Conservation (phyloP, 2,329 filamentous ascomycete species). For the Aphanocladium album region DNA sequence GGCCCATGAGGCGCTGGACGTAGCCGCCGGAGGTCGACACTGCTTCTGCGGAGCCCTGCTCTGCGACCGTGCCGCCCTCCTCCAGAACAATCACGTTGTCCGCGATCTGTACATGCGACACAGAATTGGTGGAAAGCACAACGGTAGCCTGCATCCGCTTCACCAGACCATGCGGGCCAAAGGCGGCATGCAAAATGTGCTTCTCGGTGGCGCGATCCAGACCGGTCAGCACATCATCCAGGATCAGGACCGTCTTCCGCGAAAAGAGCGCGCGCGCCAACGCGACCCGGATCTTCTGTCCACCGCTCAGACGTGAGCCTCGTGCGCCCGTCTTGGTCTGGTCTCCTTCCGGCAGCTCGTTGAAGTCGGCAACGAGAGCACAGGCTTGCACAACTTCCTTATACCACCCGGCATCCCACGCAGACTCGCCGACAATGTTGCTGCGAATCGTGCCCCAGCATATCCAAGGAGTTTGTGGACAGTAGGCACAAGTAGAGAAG, state of each 20-base stretch:
- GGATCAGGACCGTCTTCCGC: constrained; percentile 3
- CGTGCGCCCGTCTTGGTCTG: constrained; percentile 3
- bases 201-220: constrained; percentile 3
- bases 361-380: constrained; percentile 10
- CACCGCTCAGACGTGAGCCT: constrained; percentile 9
- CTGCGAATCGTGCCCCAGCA: constrained; percentile 2
- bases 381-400: constrained; percentile 2
- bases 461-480: constrained; percentile 10
- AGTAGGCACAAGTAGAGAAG: constrained; percentile 1
- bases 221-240: constrained; percentile 11
- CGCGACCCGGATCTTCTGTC: constrained; percentile 5
- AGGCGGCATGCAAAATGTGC: constrained; percentile 1
- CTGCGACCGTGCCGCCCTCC: no score
- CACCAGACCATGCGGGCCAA: constrained; percentile 10
- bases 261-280: constrained; percentile 10
- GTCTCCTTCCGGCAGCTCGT: constrained; percentile 4
- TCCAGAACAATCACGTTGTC: neutral
- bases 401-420: constrained; percentile 1
- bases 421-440: constrained; percentile 4
- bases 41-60: no score
- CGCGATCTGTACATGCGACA: constrained; percentile 1
- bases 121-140: constrained; percentile 9
- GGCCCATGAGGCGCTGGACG: no score
- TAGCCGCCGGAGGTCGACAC: no score
- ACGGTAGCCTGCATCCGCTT: constrained; percentile 2